These are phyloP conservation scores for Aquilaria malaccensis DNA, from an alignment of 345 rosid species.

Conservation along the genomic window DNA sequence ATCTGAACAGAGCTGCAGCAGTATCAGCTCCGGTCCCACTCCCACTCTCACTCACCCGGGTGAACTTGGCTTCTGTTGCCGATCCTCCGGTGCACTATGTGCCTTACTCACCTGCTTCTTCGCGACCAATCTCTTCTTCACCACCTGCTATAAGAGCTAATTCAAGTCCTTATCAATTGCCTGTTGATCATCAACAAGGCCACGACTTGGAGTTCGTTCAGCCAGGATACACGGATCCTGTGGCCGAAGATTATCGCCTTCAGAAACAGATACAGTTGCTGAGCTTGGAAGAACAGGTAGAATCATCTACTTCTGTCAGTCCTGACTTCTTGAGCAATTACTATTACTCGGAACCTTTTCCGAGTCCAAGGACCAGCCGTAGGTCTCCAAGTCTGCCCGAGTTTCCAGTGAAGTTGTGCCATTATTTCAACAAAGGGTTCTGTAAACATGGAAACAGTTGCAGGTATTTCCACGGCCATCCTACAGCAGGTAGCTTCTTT, in stretches of 20 bases:
- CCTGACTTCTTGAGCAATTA: slow-evolving; percentile 43
- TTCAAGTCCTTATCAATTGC: slow-evolving; percentile 40
- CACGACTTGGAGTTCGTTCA: slow-evolving; percentile 30
- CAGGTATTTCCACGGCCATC: slow-evolving; percentile 69
- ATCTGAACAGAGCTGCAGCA: slow-evolving; percentile 24
- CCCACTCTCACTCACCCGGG: slow-evolving; percentile 31
- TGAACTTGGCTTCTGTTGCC: slow-evolving; percentile 20
- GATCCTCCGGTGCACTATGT: slow-evolving; percentile 35
- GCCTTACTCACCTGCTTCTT: slow-evolving; percentile 25
- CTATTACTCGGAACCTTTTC: slow-evolving; percentile 35
- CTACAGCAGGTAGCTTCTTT: slow-evolving; percentile 41
- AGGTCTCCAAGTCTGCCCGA: slow-evolving; percentile 83
- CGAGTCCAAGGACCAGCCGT: slow-evolving; percentile 44
- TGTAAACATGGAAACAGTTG: slow-evolving; percentile 91
- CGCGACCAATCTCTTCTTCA: slow-evolving; percentile 28
- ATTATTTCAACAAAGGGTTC: slow-evolving; percentile 75
- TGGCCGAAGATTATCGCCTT: slow-evolving; percentile 30
- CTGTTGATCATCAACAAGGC: slow-evolving; percentile 25
- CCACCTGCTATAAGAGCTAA: slow-evolving; percentile 32
- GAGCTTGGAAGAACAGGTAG: slow-evolving; percentile 43
- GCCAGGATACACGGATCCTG: slow-evolving; percentile 25
- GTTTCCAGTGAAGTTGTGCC: slow-evolving; percentile 81
- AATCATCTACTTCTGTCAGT: slow-evolving; percentile 23
- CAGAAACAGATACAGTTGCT: slow-evolving; percentile 43
- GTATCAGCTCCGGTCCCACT: slow-evolving; percentile 9